Evolutionary conservation across 192 early-diverging fungal genomes (phyloP).

Genomic region (Podila epicladia): DNA sequence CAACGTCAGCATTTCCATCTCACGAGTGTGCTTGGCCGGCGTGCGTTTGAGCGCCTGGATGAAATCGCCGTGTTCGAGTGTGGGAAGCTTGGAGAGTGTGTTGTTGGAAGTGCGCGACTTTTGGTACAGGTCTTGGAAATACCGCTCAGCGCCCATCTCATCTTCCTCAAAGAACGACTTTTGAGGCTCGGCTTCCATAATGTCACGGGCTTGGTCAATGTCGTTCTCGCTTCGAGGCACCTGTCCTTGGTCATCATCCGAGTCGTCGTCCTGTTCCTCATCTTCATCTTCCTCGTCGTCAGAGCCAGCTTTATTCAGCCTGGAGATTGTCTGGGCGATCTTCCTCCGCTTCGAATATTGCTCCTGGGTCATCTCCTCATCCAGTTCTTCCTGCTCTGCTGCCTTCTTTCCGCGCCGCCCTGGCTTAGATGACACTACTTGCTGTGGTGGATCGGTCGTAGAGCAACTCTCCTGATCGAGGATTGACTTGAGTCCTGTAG

Average conservation of each 20-base stretch:
- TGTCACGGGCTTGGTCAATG: slow-evolving; percentile 7
- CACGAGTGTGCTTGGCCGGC: slow-evolving; percentile 68
- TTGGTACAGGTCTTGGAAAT: slow-evolving; percentile 79
- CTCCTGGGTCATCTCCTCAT: not conserved
- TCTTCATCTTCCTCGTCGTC: slow-evolving; percentile 51
- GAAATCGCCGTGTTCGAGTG: slow-evolving; percentile 78
- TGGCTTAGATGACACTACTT: not conserved
- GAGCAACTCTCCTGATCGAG: slow-evolving; percentile 15
- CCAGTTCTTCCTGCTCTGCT: not conserved
- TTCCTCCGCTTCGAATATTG: slow-evolving; percentile 12
- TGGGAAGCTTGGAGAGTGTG: slow-evolving; percentile 83
- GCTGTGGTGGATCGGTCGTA: not conserved
- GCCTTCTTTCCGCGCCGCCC: not conserved
- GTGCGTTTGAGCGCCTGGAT: slow-evolving; percentile 59
- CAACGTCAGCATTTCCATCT: slow-evolving; percentile 61
- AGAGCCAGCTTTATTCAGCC: slow-evolving; percentile 33
- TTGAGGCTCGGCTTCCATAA: slow-evolving; percentile 7
- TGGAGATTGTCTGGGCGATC: slow-evolving; percentile 9
- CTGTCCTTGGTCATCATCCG: slow-evolving; percentile 9
- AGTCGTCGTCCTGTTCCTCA: slow-evolving; percentile 32
- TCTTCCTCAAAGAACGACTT: slow-evolving; percentile 53
- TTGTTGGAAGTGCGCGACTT: slow-evolving; percentile 81
- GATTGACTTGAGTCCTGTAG: slow-evolving; percentile 27
- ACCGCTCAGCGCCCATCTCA: slow-evolving; percentile 73
- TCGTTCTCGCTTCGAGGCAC: slow-evolving; percentile 15